Conservation (phyloP, 225 moss, liverwort and hornwort genomes). For the Sphagnum contortum region DNA sequence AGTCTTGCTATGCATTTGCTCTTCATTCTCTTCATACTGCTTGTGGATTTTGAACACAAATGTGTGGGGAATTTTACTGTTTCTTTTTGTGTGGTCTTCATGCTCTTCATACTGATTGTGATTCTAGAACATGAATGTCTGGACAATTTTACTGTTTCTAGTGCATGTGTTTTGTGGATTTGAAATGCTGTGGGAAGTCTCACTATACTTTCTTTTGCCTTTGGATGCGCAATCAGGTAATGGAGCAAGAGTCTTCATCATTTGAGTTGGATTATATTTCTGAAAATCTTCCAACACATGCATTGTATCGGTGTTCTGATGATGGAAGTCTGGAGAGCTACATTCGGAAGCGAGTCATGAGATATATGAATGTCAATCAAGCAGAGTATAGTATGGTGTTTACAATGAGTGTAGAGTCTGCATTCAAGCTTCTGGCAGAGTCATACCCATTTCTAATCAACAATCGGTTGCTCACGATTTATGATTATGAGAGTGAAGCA, state of each 20-base stretch:
- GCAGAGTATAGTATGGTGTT: slow-evolving; percentile 96
- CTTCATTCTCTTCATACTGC: too few species aligned
- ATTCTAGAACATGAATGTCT: too few species aligned
- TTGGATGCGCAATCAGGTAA: slow-evolving; percentile 15
- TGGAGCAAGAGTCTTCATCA: slow-evolving; percentile 56
- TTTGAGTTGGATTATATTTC: slow-evolving; percentile 92
- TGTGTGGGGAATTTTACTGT: too few species aligned
- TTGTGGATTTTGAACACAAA: too few species aligned
- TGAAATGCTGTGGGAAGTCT: too few species aligned
- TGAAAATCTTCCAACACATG: slow-evolving; percentile 89
- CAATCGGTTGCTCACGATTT: slow-evolving; percentile 70
- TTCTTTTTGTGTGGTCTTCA: too few species aligned
- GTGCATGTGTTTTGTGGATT: too few species aligned
- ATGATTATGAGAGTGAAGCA: slow-evolving; percentile 95
- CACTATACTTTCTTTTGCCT: too few species aligned
- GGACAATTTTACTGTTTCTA: too few species aligned
- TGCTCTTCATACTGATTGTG: too few species aligned
- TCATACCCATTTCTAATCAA: slow-evolving; percentile 81
- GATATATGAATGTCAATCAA: slow-evolving; percentile 81
- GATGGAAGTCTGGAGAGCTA: slow-evolving; percentile 76
- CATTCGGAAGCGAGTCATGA: slow-evolving; percentile 78
- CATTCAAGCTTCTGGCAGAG: slow-evolving; percentile 92
- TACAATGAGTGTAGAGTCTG: slow-evolving; percentile 89
- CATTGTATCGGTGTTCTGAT: slow-evolving; percentile 81
- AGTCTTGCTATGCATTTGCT: too few species aligned